Conservation (phyloP, 2,329 filamentous ascomycete species). For the Xylariaceae sp. region DNA sequence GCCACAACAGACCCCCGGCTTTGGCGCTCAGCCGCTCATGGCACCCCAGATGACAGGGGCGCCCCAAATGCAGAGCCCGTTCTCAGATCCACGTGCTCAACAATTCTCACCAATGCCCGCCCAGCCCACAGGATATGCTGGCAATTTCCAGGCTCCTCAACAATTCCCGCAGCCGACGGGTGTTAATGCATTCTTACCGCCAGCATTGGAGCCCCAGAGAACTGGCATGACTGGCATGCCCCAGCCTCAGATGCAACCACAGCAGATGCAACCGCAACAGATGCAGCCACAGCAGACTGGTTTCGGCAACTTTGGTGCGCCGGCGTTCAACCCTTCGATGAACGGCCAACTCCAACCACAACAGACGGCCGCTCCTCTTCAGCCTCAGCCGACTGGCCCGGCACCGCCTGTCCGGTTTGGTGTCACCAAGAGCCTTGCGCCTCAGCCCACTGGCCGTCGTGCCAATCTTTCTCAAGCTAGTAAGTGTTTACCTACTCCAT, state of each 20-base stretch:
- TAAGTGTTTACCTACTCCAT: slow-evolving; percentile 52
- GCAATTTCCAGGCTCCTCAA: slow-evolving; percentile 34
- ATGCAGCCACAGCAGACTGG: slow-evolving; percentile 47
- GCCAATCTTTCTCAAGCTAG: slow-evolving; percentile 93
- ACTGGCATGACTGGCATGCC: slow-evolving; percentile 54
- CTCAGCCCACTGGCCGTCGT: slow-evolving; percentile 82
- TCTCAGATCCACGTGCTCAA: slow-evolving; percentile 36
- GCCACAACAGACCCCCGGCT: slow-evolving; percentile 33
- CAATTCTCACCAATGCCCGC: slow-evolving; percentile 49
- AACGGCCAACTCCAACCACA: slow-evolving; percentile 50
- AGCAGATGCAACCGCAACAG: slow-evolving; percentile 25
- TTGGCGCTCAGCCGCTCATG: slow-evolving; percentile 40
- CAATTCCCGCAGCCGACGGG: slow-evolving; percentile 46
- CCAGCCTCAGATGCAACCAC: slow-evolving; percentile 30
- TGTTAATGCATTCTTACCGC: slow-evolving; percentile 55
- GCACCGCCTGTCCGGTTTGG: slow-evolving; percentile 87
- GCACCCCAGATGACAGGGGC: slow-evolving; percentile 37
- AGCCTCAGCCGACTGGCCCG: slow-evolving; percentile 78
- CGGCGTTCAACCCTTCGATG: slow-evolving; percentile 41
- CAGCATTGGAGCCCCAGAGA: slow-evolving; percentile 54
- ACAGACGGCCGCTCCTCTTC: slow-evolving; percentile 53
- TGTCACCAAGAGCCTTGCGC: slow-evolving; percentile 68
- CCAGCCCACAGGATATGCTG: slow-evolving; percentile 60
- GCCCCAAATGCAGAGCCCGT: slow-evolving; percentile 40
- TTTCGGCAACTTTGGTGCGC: slow-evolving; percentile 42